Base-by-base conservation (phyloP, 2,329 filamentous ascomycete species). In the Drechslera avenae region DNA sequence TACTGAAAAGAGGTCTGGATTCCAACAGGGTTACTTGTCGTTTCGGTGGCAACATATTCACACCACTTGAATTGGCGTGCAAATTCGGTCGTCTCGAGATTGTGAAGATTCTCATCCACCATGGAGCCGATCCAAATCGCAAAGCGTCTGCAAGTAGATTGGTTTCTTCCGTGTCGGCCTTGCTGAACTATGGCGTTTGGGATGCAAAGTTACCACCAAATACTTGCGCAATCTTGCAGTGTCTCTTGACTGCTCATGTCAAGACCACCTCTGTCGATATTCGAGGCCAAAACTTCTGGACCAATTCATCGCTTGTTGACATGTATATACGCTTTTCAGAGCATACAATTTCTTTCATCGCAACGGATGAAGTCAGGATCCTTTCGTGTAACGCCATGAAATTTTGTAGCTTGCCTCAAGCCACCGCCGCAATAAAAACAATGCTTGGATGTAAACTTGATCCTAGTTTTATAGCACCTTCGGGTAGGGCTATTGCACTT, bases 61-160 rank as follows among this genome's bases (percentile, higher is more conserved):
- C 41, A 2, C 41, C 41, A 23, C 32, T 44, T n/a, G 21, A 23
- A 4, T 26, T 44, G 14, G 41, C 41, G 30, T 44, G 32, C 32
- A 36, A 14, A 33, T 44, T 44, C 16, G 14, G 19, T 18, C 16
- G 16, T 14, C 16, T 36, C 1, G 41, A 44, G 21, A 12, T 36
- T 2, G 41, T 36, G 14, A 30, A 36, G 17, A 10, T 14, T 2
- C 16, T 44, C 3, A 8, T 44, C 18, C 9, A 14, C 1, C n/a
- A 14, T n/a, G 32, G 21, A n/a, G 32, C 41, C 3, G 19, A 44
- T 36, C 32, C 41, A 1, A 44, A 44, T 8, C 3, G n/a, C 21
- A 1, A 23, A 8, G 5, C 5, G 1, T 2, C 7, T 23, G 4
- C 4, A 8, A 7, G 9, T 23, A 2, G 6, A n/a, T n/a, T n/a